A percentile compares a stretch with the other conserved stretches of the same genome.
Evolutionary conservation across 768 basidiomycete species (phyloP).

Genomic region (Candolleomyces aberdarensis): DNA sequence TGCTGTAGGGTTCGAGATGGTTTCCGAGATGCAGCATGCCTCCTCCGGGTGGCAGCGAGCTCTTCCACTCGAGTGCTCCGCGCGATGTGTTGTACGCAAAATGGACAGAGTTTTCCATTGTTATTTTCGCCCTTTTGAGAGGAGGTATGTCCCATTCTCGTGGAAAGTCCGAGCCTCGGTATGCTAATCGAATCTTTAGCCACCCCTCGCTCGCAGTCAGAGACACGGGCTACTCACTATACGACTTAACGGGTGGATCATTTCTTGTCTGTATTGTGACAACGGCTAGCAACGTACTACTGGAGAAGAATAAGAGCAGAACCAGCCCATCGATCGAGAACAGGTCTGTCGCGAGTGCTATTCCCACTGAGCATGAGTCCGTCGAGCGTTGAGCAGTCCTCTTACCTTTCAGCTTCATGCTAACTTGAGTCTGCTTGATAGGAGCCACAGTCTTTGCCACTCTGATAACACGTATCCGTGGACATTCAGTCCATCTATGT

Average conservation of each 20-base stretch:
- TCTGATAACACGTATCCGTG: background rate
- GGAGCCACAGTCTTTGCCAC: background rate
- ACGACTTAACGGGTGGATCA: background rate
- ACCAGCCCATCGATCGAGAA: background rate
- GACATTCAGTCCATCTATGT: background rate
- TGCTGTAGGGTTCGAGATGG: conserved; percentile 24
- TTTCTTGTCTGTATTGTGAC: background rate
- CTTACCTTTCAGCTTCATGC: background rate
- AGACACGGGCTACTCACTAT: background rate
- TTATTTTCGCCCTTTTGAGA: conserved; percentile 17
- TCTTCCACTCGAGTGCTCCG: conserved; percentile 19
- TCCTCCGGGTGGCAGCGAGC: conserved; percentile 17
- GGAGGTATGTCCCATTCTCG: conserved; percentile 9
- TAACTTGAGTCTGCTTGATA: background rate
- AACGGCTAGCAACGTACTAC: background rate
- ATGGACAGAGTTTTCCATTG: conserved; percentile 20
- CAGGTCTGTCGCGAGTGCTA: background rate
- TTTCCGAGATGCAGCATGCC: conserved; percentile 21
- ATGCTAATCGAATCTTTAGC: background rate
- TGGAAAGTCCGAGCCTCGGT: conserved; percentile 3
- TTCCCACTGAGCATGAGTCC: background rate
- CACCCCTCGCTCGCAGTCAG: background rate
- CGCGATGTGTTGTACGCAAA: conserved; percentile 17
- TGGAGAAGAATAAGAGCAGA: background rate
- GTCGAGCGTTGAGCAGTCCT: background rate